A percentile compares a stretch with the other conserved stretches of the same genome.
phyloP scores from a whole-genome alignment of 345 rosid genomes.

The Mangifera indica region DNA sequence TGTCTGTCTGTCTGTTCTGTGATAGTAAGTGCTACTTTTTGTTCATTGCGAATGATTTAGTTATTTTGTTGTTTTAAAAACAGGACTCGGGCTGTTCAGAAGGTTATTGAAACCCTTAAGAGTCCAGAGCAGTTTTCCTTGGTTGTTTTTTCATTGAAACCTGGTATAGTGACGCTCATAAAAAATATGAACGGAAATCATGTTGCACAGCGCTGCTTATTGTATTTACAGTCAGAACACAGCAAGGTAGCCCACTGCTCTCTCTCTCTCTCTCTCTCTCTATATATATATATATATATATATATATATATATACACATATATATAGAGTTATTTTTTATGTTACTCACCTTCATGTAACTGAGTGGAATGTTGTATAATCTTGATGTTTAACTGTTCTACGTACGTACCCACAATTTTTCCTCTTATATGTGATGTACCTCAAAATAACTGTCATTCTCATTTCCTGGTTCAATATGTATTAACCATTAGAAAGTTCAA shows the following conservation, averaged over 20 bases:
- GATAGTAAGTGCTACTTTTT: neutral
- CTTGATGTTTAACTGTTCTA: neutral
- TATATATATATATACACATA: too few species aligned
- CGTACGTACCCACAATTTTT: too few species aligned
- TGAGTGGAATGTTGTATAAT: too few species aligned
- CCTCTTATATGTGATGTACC: too few species aligned
- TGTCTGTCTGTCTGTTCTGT: constrained; percentile 8
- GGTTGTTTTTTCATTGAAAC: constrained; percentile 60
- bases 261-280: too few species aligned
- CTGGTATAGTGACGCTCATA: constrained; percentile 61
- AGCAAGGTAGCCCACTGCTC: constrained; percentile 41
- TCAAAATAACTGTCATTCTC: too few species aligned
- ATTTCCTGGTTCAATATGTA: neutral
- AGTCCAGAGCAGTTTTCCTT: constrained; percentile 54
- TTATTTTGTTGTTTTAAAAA: constrained; percentile 7
- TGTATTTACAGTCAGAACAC: constrained; percentile 51
- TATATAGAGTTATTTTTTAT: too few species aligned
- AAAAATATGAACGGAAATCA: constrained; percentile 81
- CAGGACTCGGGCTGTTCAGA: constrained; percentile 87
- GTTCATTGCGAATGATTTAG: neutral
- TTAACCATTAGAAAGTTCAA: neutral
- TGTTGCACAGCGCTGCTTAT: constrained; percentile 77
- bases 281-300: too few species aligned
- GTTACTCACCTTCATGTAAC: too few species aligned
- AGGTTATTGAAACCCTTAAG: constrained; percentile 65